A percentile compares a stretch with the other conserved stretches of the same genome.
Evolutionary conservation across 2,329 filamentous ascomycete species (phyloP).

Genomic region (Fusarium pininemorale): DNA sequence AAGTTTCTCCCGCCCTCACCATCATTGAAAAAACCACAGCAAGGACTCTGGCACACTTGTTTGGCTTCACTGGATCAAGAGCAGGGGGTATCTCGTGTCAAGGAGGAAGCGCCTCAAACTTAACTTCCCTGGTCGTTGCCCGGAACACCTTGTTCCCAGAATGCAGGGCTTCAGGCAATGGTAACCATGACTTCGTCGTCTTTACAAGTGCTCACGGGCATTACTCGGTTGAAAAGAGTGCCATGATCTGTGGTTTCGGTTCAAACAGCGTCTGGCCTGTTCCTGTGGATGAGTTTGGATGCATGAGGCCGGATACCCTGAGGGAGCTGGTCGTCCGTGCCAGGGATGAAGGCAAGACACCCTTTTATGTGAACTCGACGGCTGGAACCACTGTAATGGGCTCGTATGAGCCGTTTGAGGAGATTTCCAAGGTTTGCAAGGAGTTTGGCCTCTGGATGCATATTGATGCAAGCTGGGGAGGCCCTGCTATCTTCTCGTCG

Average conservation of each 20-base stretch:
- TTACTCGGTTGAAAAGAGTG: conserved; percentile 94
- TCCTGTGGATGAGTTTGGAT: conserved; percentile 75
- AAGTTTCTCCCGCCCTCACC: conserved; percentile 89
- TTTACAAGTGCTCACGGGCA: conserved; percentile 93
- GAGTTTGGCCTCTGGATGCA: conserved; percentile 87
- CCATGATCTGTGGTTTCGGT: conserved; percentile 89
- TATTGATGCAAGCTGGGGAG: conserved; percentile 92
- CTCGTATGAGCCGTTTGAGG: conserved; percentile 82
- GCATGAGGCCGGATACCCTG: conserved; percentile 75
- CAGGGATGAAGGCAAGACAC: conserved; percentile 75
- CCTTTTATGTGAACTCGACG: conserved; percentile 95
- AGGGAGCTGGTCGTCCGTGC: conserved; percentile 69
- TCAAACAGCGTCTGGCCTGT: conserved; percentile 77
- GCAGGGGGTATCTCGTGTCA: conserved; percentile 80
- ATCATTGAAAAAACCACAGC: conserved; percentile 88
- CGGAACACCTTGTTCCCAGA: conserved; percentile 85
- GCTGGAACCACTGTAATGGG: conserved; percentile 94
- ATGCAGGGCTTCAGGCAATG: conserved; percentile 79
- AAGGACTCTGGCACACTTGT: conserved; percentile 75
- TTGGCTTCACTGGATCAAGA: conserved; percentile 77
- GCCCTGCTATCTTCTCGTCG: conserved; percentile 80
- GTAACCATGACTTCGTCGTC: conserved; percentile 72
- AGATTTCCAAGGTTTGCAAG: conserved; percentile 75
- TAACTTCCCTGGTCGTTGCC: conserved; percentile 85
- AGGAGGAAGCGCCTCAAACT: conserved; percentile 86